Evolutionary conservation across 495 filamentous ascomycete genomes (phyloP), one percentile per base, ranked within the genome.

Genomic region (Penicillium egyptiacum): DNA sequence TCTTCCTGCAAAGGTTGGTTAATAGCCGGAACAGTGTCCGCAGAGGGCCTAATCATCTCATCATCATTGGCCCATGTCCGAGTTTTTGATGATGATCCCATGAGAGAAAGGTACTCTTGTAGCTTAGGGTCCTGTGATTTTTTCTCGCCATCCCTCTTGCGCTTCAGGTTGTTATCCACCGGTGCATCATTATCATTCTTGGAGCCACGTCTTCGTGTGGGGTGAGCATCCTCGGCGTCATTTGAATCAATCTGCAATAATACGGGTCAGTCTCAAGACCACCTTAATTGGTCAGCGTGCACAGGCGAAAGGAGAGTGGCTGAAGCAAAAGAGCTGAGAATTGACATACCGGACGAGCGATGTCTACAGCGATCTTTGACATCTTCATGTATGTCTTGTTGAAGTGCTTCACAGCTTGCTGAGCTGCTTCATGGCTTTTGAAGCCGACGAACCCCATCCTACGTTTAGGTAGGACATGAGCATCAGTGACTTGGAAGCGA

Each of bases 391-490:
- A 98, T 57, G 92, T 83, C 65, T 84, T 89, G 76, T 99, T 92
- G 82, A 96, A 96, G 75, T 96, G 96, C 65, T 89, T 90, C 59
- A 93, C 88, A 46, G 94, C 94, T 62, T 84, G 80, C 43, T 80
- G 74, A 47, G 94, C 94, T 62, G 88, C 88, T 58, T 92, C 83
- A 42, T 84, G 78, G 51, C 82, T 90, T 73, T 89, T 93, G 79
- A 92, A 98, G 57, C 94, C 94, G 57, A 99, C 85, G 80, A 96
- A 99, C 61, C 92, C 94, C 75, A 98, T 96, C 54, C 91, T 83
- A 64, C 94, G 84, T 63, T 88, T 82, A 19, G 92, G 85, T 69
- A 97, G 86, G 57, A 96, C 82, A 79, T 92, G 94, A 55, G 89
- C 85, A 77, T 98, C 94, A 46, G 94, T 98, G 66, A 96, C 85